A percentile compares a stretch with the other conserved stretches of the same genome.
Evolutionary conservation across 495 filamentous ascomycete species (phyloP).

Genomic region (Trichoderma gamsii): DNA sequence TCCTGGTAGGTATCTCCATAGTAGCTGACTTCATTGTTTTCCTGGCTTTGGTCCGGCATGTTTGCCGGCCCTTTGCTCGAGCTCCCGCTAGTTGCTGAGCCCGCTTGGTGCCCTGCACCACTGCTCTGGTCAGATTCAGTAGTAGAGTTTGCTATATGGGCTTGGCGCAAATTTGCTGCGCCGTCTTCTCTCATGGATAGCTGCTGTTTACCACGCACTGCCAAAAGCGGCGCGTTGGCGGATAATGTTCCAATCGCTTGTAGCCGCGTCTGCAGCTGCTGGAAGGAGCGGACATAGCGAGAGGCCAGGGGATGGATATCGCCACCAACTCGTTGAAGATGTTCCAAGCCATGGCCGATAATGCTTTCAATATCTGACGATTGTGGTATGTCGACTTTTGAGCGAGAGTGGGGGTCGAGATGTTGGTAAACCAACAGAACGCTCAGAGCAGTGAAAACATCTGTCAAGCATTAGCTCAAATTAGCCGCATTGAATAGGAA

Average conservation of each 20-base stretch:
- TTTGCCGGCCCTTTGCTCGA: not conserved
- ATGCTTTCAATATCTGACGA: constrained; percentile 6
- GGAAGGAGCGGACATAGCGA: constrained; percentile 18
- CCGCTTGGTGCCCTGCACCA: not conserved
- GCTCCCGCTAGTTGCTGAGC: not conserved
- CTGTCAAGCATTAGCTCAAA: not conserved
- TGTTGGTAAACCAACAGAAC: constrained; percentile 16
- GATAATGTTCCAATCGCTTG: constrained; percentile 11
- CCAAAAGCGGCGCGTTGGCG: not conserved
- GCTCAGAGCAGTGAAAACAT: constrained; percentile 15
- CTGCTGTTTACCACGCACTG: not conserved
- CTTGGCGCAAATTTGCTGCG: not conserved
- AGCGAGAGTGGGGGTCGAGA: constrained; percentile 13
- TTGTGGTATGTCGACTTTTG: constrained; percentile 7
- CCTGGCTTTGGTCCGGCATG: not conserved
- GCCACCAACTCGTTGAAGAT: constrained; percentile 16
- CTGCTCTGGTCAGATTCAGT: not conserved
- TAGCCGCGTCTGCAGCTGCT: constrained; percentile 17
- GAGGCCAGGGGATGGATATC: constrained; percentile 17
- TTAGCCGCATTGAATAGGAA: not conserved
- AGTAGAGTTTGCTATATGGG: not conserved
- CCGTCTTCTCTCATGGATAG: not conserved
- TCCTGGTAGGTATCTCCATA: not conserved
- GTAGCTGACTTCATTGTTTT: not conserved
- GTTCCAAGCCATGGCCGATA: constrained; percentile 16